phyloP scores from a whole-genome alignment of 2,329 filamentous ascomycete species.

The Arthrobotrys megalospora region DNA sequence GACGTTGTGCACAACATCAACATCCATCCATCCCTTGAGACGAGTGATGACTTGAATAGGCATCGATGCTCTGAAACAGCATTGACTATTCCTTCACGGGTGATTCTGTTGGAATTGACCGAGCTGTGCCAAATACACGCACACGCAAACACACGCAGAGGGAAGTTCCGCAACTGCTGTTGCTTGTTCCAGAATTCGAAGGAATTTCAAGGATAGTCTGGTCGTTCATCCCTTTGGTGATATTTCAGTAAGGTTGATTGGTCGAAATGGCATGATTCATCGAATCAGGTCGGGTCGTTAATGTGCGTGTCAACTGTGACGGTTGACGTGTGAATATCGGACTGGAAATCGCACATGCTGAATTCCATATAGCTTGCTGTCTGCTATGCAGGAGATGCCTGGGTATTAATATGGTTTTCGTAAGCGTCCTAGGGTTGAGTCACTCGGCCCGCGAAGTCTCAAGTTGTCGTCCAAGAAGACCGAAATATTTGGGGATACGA shows the following conservation, averaged over 20 bases:
- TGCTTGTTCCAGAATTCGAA: background rate
- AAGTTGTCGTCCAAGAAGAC: background rate
- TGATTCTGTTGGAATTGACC: background rate
- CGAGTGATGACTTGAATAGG: too few species aligned
- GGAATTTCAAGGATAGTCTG: too few species aligned
- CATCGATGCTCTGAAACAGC: background rate
- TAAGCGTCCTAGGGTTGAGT: too few species aligned
- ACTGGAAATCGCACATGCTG: background rate
- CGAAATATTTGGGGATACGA: background rate
- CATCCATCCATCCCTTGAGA: too few species aligned
- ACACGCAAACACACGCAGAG: background rate
- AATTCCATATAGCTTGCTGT: background rate
- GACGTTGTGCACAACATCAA: too few species aligned
- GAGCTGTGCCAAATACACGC: background rate
- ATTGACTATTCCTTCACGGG: background rate
- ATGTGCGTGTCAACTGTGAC: background rate
- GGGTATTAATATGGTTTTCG: background rate
- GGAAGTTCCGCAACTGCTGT: background rate
- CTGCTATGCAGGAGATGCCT: background rate
- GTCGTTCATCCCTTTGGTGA: too few species aligned
- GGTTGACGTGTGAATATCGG: background rate
- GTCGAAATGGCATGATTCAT: background rate
- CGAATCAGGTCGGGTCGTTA: background rate
- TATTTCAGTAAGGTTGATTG: too few species aligned
- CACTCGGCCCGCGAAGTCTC: too few species aligned